Conservation (phyloP, 2,329 filamentous ascomycete genomes). For the Emericellopsis atlantica region DNA sequence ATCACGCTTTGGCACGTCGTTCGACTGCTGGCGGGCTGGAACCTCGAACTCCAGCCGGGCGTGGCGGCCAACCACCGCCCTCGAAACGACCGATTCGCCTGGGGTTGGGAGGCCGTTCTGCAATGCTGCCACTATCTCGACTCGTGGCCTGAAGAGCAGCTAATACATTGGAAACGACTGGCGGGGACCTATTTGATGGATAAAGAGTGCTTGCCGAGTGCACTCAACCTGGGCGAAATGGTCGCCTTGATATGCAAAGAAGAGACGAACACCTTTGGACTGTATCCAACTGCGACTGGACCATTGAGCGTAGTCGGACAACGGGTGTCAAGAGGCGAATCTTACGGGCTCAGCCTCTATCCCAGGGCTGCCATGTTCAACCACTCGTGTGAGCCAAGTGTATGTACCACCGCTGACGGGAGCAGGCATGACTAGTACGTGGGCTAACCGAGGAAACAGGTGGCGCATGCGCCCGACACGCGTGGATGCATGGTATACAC, state of each 20-base stretch:
- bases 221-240: constrained; percentile 8
- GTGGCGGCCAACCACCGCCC: background rate
- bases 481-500: constrained; percentile 13
- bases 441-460: constrained; percentile 4
- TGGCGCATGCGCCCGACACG: constrained; percentile 11
- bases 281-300: constrained; percentile 11
- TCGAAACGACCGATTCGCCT: constrained; percentile 8
- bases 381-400: constrained; percentile 15
- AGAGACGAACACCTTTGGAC: constrained; percentile 15
- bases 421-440: too few relatives aligned
- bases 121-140: constrained; percentile 14
- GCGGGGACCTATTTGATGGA: constrained; percentile 10
- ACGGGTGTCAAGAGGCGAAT: constrained; percentile 9
- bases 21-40: constrained; percentile 12
- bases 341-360: constrained; percentile 12
- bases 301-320: constrained; percentile 6
- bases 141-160: constrained; percentile 13
- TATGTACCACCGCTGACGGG: constrained; percentile 4
- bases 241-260: constrained; percentile 13
- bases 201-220: constrained; percentile 5
- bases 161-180: constrained; percentile 12
- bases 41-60: constrained; percentile 6
- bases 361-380: constrained; percentile 15
- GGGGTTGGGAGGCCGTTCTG: constrained; percentile 12
- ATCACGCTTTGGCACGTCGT: constrained; percentile 14